A percentile compares a stretch with the other conserved stretches of the same genome.
Conservation (phyloP, 768 basidiomycete genomes). For the Suillus variegatus region DNA sequence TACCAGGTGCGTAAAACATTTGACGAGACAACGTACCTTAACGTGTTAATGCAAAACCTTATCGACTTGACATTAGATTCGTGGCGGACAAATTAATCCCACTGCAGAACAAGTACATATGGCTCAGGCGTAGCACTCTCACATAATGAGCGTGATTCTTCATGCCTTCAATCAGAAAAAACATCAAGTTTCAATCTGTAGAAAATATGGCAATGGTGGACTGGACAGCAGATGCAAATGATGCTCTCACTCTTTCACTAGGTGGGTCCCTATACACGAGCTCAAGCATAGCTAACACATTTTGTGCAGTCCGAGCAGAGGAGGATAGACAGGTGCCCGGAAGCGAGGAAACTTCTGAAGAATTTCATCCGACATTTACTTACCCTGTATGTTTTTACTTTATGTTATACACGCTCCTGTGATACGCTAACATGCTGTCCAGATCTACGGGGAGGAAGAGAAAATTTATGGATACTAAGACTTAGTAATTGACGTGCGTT, state of each 20-base stretch:
- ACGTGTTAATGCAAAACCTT: too few species aligned
- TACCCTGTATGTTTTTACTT: slow-evolving; percentile 68
- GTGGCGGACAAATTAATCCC: too few species aligned
- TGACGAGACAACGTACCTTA: too few species aligned
- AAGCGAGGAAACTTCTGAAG: slow-evolving; percentile 58
- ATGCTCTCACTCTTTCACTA: slow-evolving; percentile 72
- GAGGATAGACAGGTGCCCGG: slow-evolving; percentile 61
- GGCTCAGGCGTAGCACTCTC: too few species aligned
- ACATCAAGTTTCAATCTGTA: background rate
- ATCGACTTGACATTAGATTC: too few species aligned
- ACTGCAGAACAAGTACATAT: too few species aligned
- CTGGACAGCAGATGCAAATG: slow-evolving; percentile 82
- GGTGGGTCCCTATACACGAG: slow-evolving; percentile 42
- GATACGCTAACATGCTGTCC: background rate
- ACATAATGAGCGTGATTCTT: too few species aligned
- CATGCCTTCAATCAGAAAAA: too few species aligned
- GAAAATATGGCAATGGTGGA: slow-evolving; percentile 34
- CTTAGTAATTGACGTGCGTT: slow-evolving; percentile 77
- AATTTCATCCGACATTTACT: slow-evolving; percentile 88
- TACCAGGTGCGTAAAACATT: too few species aligned
- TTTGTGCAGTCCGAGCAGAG: slow-evolving; percentile 60
- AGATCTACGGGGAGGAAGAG: slow-evolving; percentile 97
- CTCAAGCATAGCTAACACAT: slow-evolving; percentile 2
- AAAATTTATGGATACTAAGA: slow-evolving; percentile 93
- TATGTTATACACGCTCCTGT: background rate